Conservation (phyloP, 176 grass and related monocot genomes). For the Avena atlantica region DNA sequence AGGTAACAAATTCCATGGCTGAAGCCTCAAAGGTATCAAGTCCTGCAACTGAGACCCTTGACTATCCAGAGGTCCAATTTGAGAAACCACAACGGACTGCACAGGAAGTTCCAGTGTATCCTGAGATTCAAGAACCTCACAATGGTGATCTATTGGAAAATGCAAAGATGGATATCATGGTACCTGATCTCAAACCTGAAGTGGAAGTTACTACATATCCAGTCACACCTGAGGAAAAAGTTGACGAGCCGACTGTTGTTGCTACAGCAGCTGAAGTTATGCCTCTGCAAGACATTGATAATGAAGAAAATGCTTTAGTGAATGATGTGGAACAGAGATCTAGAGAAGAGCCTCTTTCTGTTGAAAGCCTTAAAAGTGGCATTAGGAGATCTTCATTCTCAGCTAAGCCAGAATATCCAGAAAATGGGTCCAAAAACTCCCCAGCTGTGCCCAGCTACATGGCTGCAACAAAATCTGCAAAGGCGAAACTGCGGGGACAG, state of each 20-base stretch:
- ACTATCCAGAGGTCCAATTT: slow-evolving; percentile 51
- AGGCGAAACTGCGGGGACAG: slow-evolving; percentile 83
- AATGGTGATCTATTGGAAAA: slow-evolving; percentile 55
- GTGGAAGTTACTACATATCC: slow-evolving; percentile 44
- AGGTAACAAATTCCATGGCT: slow-evolving; percentile 73
- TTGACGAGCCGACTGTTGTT: slow-evolving; percentile 43
- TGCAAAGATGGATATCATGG: slow-evolving; percentile 44
- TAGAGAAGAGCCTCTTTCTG: slow-evolving; percentile 65
- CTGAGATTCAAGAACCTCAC: slow-evolving; percentile 50
- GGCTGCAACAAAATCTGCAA: slow-evolving; percentile 84
- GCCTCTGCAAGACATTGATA: slow-evolving; percentile 67
- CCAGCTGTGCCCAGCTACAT: slow-evolving; percentile 89
- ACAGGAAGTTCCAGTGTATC: slow-evolving; percentile 42
- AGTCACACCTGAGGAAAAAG: slow-evolving; percentile 50
- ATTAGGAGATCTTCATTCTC: slow-evolving; percentile 92
- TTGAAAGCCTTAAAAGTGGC: slow-evolving; percentile 64
- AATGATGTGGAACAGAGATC: slow-evolving; percentile 60
- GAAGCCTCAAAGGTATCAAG: slow-evolving; percentile 68
- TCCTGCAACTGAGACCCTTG: slow-evolving; percentile 47
- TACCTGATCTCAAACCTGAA: slow-evolving; percentile 58
- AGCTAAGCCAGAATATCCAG: slow-evolving; percentile 69
- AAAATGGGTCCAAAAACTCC: slow-evolving; percentile 64
- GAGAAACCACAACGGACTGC: slow-evolving; percentile 50
- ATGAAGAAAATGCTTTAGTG: slow-evolving; percentile 58
- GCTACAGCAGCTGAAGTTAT: slow-evolving; percentile 56